These are phyloP conservation scores for Toxicodendron radicans DNA, from an alignment of 345 rosid genomes.

Conservation along the genomic window DNA sequence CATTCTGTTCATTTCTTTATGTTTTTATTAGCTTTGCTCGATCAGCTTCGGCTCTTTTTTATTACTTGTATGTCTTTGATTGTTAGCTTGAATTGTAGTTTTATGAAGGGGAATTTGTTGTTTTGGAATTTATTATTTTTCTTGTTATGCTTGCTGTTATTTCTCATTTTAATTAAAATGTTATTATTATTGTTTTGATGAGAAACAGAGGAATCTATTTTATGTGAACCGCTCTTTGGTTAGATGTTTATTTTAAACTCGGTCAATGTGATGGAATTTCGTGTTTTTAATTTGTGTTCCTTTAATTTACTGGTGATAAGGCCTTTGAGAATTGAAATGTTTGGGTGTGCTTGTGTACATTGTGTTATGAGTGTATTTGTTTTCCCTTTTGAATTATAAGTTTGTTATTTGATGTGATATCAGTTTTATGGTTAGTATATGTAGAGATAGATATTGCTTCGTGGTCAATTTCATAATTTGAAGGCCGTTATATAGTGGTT, in stretches of 20 bases:
- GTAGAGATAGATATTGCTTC: not conserved
- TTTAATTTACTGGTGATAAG: not conserved
- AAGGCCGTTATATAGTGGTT: not conserved
- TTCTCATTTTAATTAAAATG: not conserved
- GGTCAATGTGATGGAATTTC: not conserved
- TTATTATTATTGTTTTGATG: not conserved
- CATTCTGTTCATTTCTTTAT: not conserved
- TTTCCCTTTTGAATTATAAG: not conserved
- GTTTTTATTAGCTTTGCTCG: not conserved
- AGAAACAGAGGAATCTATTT: not conserved
- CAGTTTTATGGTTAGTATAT: not conserved
- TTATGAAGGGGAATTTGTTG: not conserved
- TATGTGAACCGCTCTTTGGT: too few relatives aligned
- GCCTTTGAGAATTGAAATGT: slow-evolving; percentile 1
- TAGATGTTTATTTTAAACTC: not conserved
- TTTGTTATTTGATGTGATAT: not conserved
- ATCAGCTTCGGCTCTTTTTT: not conserved
- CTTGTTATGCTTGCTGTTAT: not conserved
- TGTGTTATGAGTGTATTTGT: not conserved
- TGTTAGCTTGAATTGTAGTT: not conserved
- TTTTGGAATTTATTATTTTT: not conserved
- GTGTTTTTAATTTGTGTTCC: not conserved
- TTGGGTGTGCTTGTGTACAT: not conserved
- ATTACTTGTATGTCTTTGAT: not conserved
- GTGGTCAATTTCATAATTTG: not conserved